Percentiles rank a stretch among this genome's conserved stretches.
These are phyloP conservation scores for Fusarium pseudocircinatum DNA, from an alignment of 2,329 filamentous ascomycete species.

Conservation along the genomic window DNA sequence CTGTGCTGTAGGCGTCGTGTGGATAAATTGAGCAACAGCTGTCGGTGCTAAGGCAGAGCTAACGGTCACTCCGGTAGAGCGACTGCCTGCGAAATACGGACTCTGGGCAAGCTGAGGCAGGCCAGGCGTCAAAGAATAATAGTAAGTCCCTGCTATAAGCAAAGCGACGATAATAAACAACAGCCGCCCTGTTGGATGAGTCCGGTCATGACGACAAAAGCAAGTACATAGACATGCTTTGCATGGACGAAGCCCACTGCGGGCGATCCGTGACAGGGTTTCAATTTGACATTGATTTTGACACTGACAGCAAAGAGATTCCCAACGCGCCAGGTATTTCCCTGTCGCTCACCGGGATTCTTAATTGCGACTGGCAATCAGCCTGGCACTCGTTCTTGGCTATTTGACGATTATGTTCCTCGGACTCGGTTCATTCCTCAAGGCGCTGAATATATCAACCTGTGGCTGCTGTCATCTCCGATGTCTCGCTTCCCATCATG, in stretches of 20 bases:
- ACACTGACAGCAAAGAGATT: background rate
- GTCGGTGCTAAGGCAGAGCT: constrained; percentile 3
- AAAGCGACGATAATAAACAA: background rate
- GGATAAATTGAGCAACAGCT: background rate
- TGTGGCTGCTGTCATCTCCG: constrained; percentile 19
- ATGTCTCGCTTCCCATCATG: constrained; percentile 31
- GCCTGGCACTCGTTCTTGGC: constrained; percentile 10
- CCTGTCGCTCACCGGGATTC: constrained; percentile 15
- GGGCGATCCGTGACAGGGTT: constrained; percentile 27
- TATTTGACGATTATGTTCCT: constrained; percentile 12
- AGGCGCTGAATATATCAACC: background rate
- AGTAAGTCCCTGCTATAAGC: background rate
- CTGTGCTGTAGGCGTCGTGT: background rate
- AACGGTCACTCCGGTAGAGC: constrained; percentile 10
- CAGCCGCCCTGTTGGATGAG: constrained; percentile 11
- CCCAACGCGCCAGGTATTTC: background rate
- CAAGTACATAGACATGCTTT: constrained; percentile 30
- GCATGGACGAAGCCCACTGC: constrained; percentile 29
- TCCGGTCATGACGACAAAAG: constrained; percentile 25
- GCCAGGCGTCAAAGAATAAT: background rate
- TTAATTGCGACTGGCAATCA: constrained; percentile 26
- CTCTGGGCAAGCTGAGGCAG: background rate
- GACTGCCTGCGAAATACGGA: background rate
- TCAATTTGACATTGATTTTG: constrained; percentile 15
- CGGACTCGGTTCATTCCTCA: constrained; percentile 28